These are phyloP conservation scores for Flaveria brownii DNA, from an alignment of 129 eudicot genomes.

Conservation along the genomic window DNA sequence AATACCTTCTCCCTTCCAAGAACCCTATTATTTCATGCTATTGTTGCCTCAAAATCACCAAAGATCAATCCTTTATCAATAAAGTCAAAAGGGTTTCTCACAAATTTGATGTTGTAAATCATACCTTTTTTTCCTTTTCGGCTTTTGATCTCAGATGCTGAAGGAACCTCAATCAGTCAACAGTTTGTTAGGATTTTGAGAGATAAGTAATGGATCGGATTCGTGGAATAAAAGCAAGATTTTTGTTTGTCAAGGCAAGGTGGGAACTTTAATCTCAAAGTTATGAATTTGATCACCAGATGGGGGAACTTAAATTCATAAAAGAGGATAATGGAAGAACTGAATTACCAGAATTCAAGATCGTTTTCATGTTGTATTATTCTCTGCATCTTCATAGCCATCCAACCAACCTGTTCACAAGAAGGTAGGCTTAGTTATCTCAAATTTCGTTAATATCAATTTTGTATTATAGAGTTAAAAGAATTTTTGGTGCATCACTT, in stretches of 20 bases:
- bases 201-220: slow-evolving; percentile 34
- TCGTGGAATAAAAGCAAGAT: slow-evolving; percentile 18
- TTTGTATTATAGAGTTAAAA: not conserved
- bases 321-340: slow-evolving; percentile 56
- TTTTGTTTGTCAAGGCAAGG: slow-evolving; percentile 19
- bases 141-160: slow-evolving; percentile 24
- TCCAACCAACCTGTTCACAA: slow-evolving; percentile 53
- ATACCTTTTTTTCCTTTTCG: not conserved
- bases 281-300: slow-evolving; percentile 40
- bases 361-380: slow-evolving; percentile 38
- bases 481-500: not conserved
- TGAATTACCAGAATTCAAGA: slow-evolving; percentile 36
- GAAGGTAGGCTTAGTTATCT: slow-evolving; percentile 46
- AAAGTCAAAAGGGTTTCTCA: slow-evolving; percentile 15
- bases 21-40: slow-evolving; percentile 35
- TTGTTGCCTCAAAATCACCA: slow-evolving; percentile 25
- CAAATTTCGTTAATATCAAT: not conserved
- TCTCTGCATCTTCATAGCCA: slow-evolving; percentile 42
- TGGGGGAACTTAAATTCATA: slow-evolving; percentile 34
- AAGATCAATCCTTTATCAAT: slow-evolving; percentile 20
- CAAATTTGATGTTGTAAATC: slow-evolving; percentile 1
- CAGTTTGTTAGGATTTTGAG: slow-evolving; percentile 14
- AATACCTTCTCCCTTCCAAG: slow-evolving; percentile 31
- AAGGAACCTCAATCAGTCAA: slow-evolving; percentile 21
- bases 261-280: slow-evolving; percentile 15